phyloP scores from a whole-genome alignment of 2,329 filamentous ascomycete species.

The Teratosphaeria destructans region DNA sequence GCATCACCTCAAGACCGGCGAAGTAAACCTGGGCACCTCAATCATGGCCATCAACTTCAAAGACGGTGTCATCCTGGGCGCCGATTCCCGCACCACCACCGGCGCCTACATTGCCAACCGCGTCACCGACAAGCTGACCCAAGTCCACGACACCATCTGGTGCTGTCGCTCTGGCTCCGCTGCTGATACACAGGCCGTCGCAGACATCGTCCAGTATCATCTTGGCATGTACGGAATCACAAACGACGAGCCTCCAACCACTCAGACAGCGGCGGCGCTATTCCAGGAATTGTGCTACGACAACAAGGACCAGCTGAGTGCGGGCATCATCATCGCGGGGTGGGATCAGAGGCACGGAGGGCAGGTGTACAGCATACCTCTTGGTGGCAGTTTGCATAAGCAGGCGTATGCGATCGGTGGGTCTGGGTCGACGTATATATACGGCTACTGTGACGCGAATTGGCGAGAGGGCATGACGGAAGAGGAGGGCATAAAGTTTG shows the following conservation, averaged over 20 bases:
- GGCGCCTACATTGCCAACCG: constrained; percentile 98
- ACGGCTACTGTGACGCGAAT: constrained; percentile 94
- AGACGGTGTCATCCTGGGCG: constrained; percentile 93
- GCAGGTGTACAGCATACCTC: constrained; percentile 93
- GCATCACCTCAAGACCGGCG: constrained; percentile 95
- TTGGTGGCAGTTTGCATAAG: constrained; percentile 95
- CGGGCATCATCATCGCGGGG: constrained; percentile 96
- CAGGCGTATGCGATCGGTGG: constrained; percentile 91
- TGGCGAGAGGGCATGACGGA: constrained; percentile 95
- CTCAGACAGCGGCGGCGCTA: constrained; percentile 86
- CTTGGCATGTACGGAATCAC: constrained; percentile 83
- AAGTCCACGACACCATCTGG: constrained; percentile 98
- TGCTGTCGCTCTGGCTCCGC: constrained; percentile 97
- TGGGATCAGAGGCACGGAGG: constrained; percentile 93
- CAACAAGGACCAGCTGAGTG: constrained; percentile 90
- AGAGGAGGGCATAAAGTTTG: constrained; percentile 79
- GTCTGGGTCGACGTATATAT: constrained; percentile 97
- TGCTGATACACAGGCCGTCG: constrained; percentile 93
- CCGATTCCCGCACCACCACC: constrained; percentile 94
- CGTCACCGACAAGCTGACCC: constrained; percentile 97
- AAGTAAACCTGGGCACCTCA: constrained; percentile 97
- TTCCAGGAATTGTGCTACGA: constrained; percentile 98
- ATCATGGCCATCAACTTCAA: constrained; percentile 99
- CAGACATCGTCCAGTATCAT: constrained; percentile 96
- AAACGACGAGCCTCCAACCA: constrained; percentile 83